Base-by-base conservation (phyloP, 2,329 filamentous ascomycete genomes). In the Biscogniauxia mediterranea region DNA sequence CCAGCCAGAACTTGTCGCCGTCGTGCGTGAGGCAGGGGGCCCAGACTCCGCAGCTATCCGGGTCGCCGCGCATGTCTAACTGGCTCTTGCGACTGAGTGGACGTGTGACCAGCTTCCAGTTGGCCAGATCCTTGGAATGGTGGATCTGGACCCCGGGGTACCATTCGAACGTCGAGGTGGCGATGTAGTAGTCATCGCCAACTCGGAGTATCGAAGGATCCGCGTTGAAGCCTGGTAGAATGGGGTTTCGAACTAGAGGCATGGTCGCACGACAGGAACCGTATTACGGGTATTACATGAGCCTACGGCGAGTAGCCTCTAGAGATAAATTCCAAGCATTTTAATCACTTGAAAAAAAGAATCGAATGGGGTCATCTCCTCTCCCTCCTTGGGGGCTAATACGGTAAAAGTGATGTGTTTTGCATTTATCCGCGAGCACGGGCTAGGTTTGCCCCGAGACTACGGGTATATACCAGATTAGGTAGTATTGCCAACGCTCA, bases 21-120 rank as follows among this genome's bases (percentile, higher is more conserved):
- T 88, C 85, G 65, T 88, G 84, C 0, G 81, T 84, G 20, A 89
- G 77, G 67, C 86, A 89, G 0, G 86, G 86, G 1, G 86, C 85
- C 84, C 85, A 89, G n/a, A 89, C 76, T 46, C 84, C 84, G 66
- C 84, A 85, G 70, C 82, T 84, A 69, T 86, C 83, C 0, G 84
- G 83, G 66, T 85, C 76, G n/a, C 83, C 83, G 17, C 83, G 81
- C 81, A 85, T 83, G 65, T 85, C 82, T 2, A 85, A 76, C 70
- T 85, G 83, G 54, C 70, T 75, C 66, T 79, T 80, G 63, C 83
- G 80, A 20, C 59, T 80, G 32, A 85, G 72, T 0, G 83, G 83
- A 0, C 81, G 80, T 0, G 70, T 74, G 11, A 77, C 67, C 5
- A 84, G 74, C 9, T 76, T 74, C 82, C 82, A 84, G 70, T 84